Evolutionary conservation across 768 basidiomycete species (phyloP).

Genomic region (Candolleomyces eurysporus): DNA sequence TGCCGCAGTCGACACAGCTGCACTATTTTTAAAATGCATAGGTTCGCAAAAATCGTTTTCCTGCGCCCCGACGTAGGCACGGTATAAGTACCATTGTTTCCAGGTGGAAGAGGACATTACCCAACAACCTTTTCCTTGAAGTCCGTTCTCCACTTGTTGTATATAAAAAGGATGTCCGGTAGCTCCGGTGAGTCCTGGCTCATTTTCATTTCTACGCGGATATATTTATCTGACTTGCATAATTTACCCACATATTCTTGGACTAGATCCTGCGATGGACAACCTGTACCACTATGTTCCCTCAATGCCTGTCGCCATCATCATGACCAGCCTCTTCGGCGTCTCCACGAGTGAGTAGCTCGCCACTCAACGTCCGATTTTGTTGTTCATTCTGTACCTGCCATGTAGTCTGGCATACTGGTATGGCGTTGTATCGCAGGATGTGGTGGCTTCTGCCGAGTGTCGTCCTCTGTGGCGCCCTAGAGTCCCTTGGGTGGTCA

Average conservation of each 20-base stretch:
- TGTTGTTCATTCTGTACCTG: not conserved
- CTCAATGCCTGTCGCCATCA: constrained; percentile 19
- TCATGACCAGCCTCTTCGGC: constrained; percentile 33
- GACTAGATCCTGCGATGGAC: not conserved
- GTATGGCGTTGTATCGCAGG: constrained; percentile 40
- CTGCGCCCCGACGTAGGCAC: too few species aligned
- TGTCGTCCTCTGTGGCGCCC: constrained; percentile 40
- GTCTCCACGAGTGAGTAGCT: constrained; percentile 36
- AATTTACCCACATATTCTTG: not conserved
- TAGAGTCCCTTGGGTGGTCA: constrained; percentile 56
- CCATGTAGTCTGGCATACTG: constrained; percentile 41
- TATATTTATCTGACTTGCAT: too few species aligned
- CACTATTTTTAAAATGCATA: too few species aligned
- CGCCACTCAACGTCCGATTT: not conserved
- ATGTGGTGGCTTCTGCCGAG: constrained; percentile 57
- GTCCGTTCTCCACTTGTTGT: too few species aligned
- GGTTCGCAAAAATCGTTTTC: too few species aligned
- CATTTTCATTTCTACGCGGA: too few species aligned
- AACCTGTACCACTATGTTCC: constrained; percentile 26
- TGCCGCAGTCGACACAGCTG: too few species aligned
- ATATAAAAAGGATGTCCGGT: too few species aligned
- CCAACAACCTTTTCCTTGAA: too few species aligned
- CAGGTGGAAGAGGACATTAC: too few species aligned
- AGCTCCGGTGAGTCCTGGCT: too few species aligned
- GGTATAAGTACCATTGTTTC: too few species aligned